phyloP scores from a whole-genome alignment of 2,329 filamentous ascomycete species.

The Colletotrichum chlorophyti region DNA sequence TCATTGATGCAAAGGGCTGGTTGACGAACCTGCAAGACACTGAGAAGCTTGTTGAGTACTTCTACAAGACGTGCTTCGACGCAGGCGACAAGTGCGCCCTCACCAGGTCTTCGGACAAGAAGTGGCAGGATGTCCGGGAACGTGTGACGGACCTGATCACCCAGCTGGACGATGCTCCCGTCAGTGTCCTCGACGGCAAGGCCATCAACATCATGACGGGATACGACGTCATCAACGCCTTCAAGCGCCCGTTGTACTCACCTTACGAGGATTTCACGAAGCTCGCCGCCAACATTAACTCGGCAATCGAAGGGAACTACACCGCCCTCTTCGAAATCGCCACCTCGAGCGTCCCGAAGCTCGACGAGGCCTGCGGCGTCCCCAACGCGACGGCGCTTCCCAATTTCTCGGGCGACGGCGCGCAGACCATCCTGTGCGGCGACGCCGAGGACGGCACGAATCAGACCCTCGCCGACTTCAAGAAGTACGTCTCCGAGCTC shows the following conservation, averaged over 20 bases:
- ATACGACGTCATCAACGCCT: conserved; percentile 36
- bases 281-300: conserved; percentile 30
- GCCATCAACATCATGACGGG: conserved; percentile 38
- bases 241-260: conserved; percentile 39
- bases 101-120: conserved; percentile 33
- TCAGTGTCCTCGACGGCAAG: conserved; percentile 31
- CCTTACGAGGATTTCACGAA: conserved; percentile 33
- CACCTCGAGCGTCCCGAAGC: background rate
- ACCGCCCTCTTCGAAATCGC: conserved; percentile 13
- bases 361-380: conserved; percentile 10
- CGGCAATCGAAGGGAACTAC: conserved; percentile 37
- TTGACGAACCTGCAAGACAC: conserved; percentile 44
- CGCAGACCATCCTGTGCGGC: conserved; percentile 39
- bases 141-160: conserved; percentile 41
- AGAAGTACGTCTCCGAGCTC: conserved; percentile 38
- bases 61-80: conserved; percentile 45
- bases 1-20: no score
- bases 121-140: conserved; percentile 35
- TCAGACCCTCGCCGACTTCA: conserved; percentile 34
- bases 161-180: conserved; percentile 36
- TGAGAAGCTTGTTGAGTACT: conserved; percentile 39
- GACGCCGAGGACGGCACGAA: conserved; percentile 39
- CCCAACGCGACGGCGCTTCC: background rate
- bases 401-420: conserved; percentile 30
- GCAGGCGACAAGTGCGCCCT: conserved; percentile 40